Percentiles rank a stretch among this genome's conserved stretches.
phyloP scores from a whole-genome alignment of 306 rosid species.

The Sphenostylis stenocarpa region DNA sequence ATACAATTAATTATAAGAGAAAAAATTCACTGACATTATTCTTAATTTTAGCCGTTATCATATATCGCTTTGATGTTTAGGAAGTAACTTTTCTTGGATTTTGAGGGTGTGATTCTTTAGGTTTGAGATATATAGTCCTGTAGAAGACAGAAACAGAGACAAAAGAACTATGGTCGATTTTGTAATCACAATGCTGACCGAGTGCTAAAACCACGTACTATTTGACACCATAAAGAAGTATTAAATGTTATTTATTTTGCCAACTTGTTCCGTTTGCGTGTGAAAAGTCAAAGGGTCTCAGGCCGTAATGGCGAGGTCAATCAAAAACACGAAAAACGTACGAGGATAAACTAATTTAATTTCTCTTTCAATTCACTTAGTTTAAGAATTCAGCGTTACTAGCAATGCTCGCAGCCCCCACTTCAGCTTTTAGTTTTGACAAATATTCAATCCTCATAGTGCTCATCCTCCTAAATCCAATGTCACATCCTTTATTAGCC shows the following conservation, averaged over 20 bases:
- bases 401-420: conserved; percentile 35
- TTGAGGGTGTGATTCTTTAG: too few relatives aligned
- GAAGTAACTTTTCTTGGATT: too few relatives aligned
- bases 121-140: too few relatives aligned
- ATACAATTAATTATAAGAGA: too few relatives aligned
- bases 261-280: conserved; percentile 25
- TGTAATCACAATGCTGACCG: conserved; percentile 11
- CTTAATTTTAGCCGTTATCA: too few relatives aligned
- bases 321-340: neutral
- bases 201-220: conserved; percentile 10
- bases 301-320: conserved; percentile 30
- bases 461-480: conserved; percentile 39
- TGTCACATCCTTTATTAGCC: neutral
- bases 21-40: too few relatives aligned
- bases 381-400: conserved; percentile 3
- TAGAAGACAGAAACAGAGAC: neutral
- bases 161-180: neutral
- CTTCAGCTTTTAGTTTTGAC: conserved; percentile 25
- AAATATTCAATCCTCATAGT: conserved; percentile 19
- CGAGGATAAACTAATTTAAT: neutral
- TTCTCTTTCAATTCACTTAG: neutral
- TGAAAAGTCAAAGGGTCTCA: conserved; percentile 34
- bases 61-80: too few relatives aligned
- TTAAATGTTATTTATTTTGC: neutral
- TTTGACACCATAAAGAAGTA: conserved; percentile 1